Evolutionary conservation across 345 rosid species (phyloP).

Genomic region (Mangifera indica): DNA sequence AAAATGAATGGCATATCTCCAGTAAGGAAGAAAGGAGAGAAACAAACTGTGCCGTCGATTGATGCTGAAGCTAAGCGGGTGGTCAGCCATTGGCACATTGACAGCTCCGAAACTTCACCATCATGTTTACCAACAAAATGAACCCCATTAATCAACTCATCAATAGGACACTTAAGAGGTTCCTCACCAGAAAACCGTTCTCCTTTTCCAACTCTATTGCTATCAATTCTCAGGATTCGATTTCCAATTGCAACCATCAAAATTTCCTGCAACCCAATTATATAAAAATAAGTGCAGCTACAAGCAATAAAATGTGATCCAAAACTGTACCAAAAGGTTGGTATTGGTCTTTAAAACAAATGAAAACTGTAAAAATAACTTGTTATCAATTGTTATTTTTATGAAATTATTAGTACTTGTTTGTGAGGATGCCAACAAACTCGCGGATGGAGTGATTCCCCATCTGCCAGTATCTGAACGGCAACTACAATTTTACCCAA

Average conservation of each 20-base stretch:
- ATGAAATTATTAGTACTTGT: constrained; percentile 46
- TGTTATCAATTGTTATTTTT: too few relatives aligned
- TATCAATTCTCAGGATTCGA: constrained; percentile 55
- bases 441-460: constrained; percentile 51
- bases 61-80: constrained; percentile 78
- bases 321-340: constrained; percentile 8
- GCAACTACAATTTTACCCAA: constrained; percentile 53
- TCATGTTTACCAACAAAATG: constrained; percentile 76
- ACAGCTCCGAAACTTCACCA: constrained; percentile 58
- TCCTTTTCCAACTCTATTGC: constrained; percentile 52
- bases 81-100: constrained; percentile 82
- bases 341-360: background rate
- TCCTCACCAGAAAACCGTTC: constrained; percentile 51
- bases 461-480: constrained; percentile 51
- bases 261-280: constrained; percentile 47
- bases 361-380: background rate
- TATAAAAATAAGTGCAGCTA: background rate
- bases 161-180: constrained; percentile 55
- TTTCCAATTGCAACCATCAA: constrained; percentile 67
- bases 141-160: constrained; percentile 64
- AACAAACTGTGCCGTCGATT: constrained; percentile 63
- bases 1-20: background rate
- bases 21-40: constrained; percentile 2
- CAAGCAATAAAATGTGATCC: background rate
- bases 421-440: constrained; percentile 84